Conservation (phyloP, 495 filamentous ascomycete genomes). For the Tirmania nivea region DNA sequence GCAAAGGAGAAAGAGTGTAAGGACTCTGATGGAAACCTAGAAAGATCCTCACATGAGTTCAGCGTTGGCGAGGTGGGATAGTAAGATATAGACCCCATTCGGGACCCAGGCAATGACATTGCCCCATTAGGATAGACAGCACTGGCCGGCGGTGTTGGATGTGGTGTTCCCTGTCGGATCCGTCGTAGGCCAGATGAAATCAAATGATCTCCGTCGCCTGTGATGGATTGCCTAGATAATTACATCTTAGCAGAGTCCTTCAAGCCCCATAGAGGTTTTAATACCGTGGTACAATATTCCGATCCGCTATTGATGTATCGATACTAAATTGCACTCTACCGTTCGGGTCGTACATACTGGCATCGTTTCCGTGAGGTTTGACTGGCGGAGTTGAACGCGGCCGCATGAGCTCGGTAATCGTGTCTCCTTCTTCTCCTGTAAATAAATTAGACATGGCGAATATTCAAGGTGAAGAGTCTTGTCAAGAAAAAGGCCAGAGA, state of each 20-base stretch:
- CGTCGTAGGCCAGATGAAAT: slow-evolving; percentile 50
- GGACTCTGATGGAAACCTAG: slow-evolving; percentile 83
- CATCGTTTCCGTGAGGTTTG: too few relatives aligned
- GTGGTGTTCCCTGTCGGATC: slow-evolving; percentile 58
- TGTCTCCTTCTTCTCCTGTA: too few relatives aligned
- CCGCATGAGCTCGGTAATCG: too few relatives aligned
- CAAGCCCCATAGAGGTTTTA: neutral
- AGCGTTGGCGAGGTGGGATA: slow-evolving; percentile 42
- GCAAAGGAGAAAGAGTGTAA: slow-evolving; percentile 97
- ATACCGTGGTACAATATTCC: neutral
- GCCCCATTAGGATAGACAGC: neutral
- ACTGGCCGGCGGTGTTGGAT: slow-evolving; percentile 31
- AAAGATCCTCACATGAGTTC: slow-evolving; percentile 66
- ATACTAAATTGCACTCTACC: neutral
- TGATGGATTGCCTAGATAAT: slow-evolving; percentile 18
- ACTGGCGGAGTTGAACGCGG: neutral
- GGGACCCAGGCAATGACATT: slow-evolving; percentile 23
- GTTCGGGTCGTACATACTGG: too few relatives aligned
- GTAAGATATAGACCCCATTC: slow-evolving; percentile 27
- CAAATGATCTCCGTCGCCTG: neutral
- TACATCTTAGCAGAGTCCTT: too few relatives aligned
- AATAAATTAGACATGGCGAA: too few relatives aligned
- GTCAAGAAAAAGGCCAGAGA: too few relatives aligned
- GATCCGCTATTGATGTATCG: neutral
- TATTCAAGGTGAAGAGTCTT: too few relatives aligned